Conservation (phyloP, 176 grass and related monocot species). For the Carex parvula region DNA sequence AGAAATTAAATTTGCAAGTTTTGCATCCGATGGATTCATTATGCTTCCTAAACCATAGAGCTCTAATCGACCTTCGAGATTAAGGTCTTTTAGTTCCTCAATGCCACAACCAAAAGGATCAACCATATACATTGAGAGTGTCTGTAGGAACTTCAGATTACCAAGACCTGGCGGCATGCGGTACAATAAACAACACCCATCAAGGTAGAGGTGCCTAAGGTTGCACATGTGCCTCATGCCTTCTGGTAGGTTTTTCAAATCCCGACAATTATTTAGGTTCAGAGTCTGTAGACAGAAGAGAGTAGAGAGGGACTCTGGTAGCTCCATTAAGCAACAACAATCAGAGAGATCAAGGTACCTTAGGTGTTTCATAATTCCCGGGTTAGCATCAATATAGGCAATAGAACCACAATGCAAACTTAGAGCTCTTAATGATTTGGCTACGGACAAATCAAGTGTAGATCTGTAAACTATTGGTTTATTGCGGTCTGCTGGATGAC, state of each 20-base stretch:
- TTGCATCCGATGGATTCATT: neutral
- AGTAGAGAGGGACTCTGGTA: neutral
- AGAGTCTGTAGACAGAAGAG: constrained; percentile 5
- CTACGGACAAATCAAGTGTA: neutral
- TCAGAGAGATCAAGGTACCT: neutral
- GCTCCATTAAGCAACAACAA: neutral
- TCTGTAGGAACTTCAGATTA: constrained; percentile 24
- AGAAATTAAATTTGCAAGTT: neutral
- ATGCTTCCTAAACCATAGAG: neutral
- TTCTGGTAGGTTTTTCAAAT: neutral
- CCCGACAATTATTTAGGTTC: neutral
- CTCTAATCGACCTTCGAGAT: neutral
- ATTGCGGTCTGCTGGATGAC: neutral
- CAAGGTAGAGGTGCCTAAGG: constrained; percentile 28
- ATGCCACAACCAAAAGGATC: constrained; percentile 18
- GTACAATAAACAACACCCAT: neutral
- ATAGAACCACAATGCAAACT: neutral
- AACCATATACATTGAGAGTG: constrained; percentile 20
- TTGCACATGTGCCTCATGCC: constrained; percentile 34
- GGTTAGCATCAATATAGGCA: neutral
- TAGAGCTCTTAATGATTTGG: neutral
- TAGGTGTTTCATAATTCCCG: neutral
- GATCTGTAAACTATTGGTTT: neutral
- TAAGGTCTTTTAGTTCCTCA: neutral
- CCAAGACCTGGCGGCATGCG: constrained; percentile 13